phyloP scores from a whole-genome alignment of 257 asterid genomes.

The Petunia axillaris region DNA sequence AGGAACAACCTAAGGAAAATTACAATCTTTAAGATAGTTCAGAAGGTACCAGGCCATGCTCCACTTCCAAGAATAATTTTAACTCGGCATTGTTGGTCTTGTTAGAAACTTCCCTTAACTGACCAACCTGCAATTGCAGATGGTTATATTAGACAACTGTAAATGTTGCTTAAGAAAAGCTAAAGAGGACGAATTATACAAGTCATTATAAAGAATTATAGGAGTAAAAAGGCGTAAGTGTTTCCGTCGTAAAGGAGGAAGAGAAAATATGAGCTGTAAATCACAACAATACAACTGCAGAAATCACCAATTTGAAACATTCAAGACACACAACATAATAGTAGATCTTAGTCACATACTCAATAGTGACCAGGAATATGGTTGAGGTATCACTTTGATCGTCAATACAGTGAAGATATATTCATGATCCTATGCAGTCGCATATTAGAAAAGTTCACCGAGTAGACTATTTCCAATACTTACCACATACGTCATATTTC shows the following conservation, averaged over 20 bases:
- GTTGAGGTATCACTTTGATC: neutral
- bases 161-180: neutral
- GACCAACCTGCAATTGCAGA: constrained; percentile 71
- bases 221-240: neutral
- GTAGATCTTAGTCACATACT: constrained; percentile 1
- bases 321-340: neutral
- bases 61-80: constrained; percentile 85
- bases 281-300: neutral
- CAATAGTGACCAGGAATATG: neutral
- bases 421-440: neutral
- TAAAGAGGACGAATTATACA: neutral
- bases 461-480: neutral
- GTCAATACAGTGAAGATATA: neutral
- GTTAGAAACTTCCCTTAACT: constrained; percentile 81
- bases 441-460: neutral
- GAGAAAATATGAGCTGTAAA: constrained; percentile 10
- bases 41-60: constrained; percentile 64
- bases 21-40: constrained; percentile 20
- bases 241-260: neutral
- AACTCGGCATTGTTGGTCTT: constrained; percentile 83
- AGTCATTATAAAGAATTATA: constrained; percentile 13
- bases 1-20: neutral
- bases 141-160: neutral
- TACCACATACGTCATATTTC: neutral
- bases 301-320: constrained; percentile 1